phyloP scores from a whole-genome alignment of 2,329 filamentous ascomycete genomes.

The Dactylellina haptotyla region DNA sequence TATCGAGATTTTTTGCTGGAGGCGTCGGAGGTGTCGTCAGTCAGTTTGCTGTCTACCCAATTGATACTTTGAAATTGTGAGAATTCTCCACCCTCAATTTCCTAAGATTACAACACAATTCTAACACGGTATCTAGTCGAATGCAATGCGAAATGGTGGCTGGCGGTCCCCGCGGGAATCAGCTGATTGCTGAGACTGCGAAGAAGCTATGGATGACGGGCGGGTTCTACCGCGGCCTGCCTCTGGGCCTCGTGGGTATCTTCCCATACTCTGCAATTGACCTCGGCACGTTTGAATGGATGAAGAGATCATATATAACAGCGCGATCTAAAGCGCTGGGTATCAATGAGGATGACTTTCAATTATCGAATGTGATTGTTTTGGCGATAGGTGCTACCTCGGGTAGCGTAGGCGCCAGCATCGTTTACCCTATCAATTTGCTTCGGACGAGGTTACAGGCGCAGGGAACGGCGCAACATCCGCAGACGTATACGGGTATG shows the following conservation, averaged over 20 bases:
- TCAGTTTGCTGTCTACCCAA: slow-evolving; percentile 94
- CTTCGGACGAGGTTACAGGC: slow-evolving; percentile 86
- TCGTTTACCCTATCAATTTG: slow-evolving; percentile 94
- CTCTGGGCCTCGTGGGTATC: slow-evolving; percentile 93
- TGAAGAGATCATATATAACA: slow-evolving; percentile 78
- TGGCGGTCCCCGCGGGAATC: slow-evolving; percentile 83
- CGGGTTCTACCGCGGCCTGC: slow-evolving; percentile 90
- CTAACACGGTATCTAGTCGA: slow-evolving; percentile 62
- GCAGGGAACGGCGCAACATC: slow-evolving; percentile 92
- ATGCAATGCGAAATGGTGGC: slow-evolving; percentile 95
- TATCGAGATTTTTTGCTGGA: slow-evolving; percentile 89
- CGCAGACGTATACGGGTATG: slow-evolving; percentile 88
- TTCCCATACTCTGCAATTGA: slow-evolving; percentile 98
- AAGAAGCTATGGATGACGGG: slow-evolving; percentile 85
- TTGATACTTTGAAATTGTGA: slow-evolving; percentile 81
- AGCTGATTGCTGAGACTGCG: slow-evolving; percentile 82
- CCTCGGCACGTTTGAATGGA: slow-evolving; percentile 90
- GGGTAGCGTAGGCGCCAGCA: slow-evolving; percentile 88
- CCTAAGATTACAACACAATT: background rate
- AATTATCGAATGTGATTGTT: slow-evolving; percentile 78
- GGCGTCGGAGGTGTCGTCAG: slow-evolving; percentile 93
- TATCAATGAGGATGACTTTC: slow-evolving; percentile 83
- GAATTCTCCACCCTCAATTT: slow-evolving; percentile 37
- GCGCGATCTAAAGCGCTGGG: slow-evolving; percentile 75
- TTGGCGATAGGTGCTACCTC: slow-evolving; percentile 91